These are phyloP conservation scores for Penicillium sp. DNA, from an alignment of 2,329 filamentous ascomycete species.

Conservation along the genomic window DNA sequence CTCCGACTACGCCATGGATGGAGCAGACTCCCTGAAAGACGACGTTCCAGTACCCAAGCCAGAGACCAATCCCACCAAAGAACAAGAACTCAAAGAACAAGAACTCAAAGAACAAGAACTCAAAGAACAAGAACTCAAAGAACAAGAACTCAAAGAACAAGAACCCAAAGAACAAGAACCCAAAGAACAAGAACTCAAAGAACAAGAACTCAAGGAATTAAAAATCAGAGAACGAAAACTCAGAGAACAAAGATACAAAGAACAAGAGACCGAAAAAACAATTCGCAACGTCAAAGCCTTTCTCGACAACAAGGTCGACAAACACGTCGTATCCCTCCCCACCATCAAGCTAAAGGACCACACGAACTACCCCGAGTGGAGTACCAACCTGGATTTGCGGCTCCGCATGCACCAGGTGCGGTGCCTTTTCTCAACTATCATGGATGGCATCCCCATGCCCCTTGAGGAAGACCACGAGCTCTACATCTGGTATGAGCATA, in stretches of 20 bases:
- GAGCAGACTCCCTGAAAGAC: too few relatives aligned
- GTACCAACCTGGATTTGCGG: not conserved
- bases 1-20: too few relatives aligned
- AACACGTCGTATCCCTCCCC: constrained; percentile 4
- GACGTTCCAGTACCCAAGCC: too few relatives aligned
- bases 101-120: not conserved
- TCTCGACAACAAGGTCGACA: not conserved
- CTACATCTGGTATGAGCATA: constrained; percentile 8
- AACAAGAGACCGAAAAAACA: not conserved
- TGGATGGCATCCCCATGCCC: too few relatives aligned
- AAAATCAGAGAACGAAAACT: too few relatives aligned
- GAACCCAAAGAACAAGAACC: not conserved
- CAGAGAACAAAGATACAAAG: too few relatives aligned
- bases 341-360: not conserved
- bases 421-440: too few relatives aligned
- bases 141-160: not conserved
- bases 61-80: too few relatives aligned
- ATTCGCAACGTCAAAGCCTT: constrained; percentile 6
- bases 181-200: not conserved
- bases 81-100: not conserved
- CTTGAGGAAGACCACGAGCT: constrained; percentile 1
- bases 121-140: not conserved
- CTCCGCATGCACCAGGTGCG: constrained; percentile 12
- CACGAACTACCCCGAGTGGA: constrained; percentile 2
- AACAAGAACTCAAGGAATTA: too few relatives aligned